Evolutionary conservation across 345 rosid species (phyloP), one percentile per base, ranked within the genome.

Genomic region (Ceriops zippeliana): DNA sequence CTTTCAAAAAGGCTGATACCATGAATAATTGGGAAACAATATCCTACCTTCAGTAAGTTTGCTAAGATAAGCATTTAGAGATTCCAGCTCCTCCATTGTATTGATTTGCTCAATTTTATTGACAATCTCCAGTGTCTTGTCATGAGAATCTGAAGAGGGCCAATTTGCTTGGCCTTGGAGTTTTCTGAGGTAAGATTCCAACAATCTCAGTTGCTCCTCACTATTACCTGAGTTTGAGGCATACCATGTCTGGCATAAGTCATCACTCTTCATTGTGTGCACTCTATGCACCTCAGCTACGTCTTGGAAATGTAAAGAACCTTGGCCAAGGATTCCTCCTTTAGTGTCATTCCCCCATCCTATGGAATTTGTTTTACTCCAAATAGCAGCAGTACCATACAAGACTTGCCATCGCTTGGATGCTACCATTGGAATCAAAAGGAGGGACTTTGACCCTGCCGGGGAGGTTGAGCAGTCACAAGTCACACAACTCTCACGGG

Each of bases 161-260:
- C 60, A 65, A 66, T 46, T 32, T 17, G 30, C 32, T n/a, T 68
- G 77, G 19, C 62, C 66, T 30, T 70, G 71, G 54, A 85, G 80
- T 70, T 90, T 89, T 59, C 80, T 78, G 37, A 90, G 87, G 83
- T 93, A 93, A 56, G 93, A 83, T 75, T 93, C 87, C 62, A 93
- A 83, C 56, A 73, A 70, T 62, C 81, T 76, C 62, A 90, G 67
- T 42, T 85, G 87, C 60, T 69, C 62, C 57, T 80, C 78, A 22
- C 61, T 79, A 37, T 59, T 7, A 69, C 74, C 66, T 16, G 70
- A 61, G 69, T 73, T 76, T 10, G 80, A 75, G 32, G 86, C 73
- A 59, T 62, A 73, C 38, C 73, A 69, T 19, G 72, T 73, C 47
- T 54, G 34, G 26, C 68, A 30, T 8, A 73, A 28, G 4, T 68